A percentile compares a stretch with the other conserved stretches of the same genome.
These are phyloP conservation scores for Alliaria petiolata DNA, from an alignment of 345 rosid genomes.

Conservation along the genomic window DNA sequence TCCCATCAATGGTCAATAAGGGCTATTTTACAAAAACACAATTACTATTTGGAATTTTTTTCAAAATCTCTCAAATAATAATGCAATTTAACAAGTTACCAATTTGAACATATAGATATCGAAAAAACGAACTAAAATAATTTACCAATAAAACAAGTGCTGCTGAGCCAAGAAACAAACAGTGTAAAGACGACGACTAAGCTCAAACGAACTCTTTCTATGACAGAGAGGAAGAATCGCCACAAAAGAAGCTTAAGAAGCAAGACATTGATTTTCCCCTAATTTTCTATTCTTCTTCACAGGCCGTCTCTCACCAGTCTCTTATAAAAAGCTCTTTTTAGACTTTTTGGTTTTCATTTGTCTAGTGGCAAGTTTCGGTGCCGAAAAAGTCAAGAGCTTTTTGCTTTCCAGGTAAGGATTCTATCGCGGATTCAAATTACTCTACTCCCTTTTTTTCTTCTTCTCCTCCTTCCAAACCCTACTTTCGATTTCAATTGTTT, in stretches of 20 bases:
- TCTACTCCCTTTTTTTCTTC: neutral
- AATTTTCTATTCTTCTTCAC: constrained; percentile 13
- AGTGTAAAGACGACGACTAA: neutral
- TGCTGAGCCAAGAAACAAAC: neutral
- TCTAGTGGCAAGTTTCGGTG: constrained; percentile 23
- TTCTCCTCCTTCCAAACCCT: constrained; percentile 5
- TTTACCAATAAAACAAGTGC: too few species aligned
- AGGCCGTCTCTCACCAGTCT: constrained; percentile 9
- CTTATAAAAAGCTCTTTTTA: neutral
- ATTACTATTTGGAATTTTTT: too few species aligned
- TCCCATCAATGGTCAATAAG: too few species aligned
- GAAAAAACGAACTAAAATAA: too few species aligned
- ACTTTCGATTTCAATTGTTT: neutral
- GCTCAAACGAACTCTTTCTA: neutral
- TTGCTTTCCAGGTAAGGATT: constrained; percentile 32
- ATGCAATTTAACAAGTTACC: too few species aligned
- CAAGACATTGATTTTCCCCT: constrained; percentile 10
- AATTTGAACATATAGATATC: too few species aligned
- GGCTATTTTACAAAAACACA: constrained; percentile 14
- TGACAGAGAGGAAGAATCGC: constrained; percentile 35
- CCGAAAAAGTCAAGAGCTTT: constrained; percentile 27
- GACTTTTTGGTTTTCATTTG: constrained; percentile 19
- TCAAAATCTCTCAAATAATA: too few species aligned
- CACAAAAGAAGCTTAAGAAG: constrained; percentile 29
- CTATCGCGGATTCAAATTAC: neutral